Evolutionary conservation across 108 stramenopile species (phyloP).

Genomic region (Cyclotella choctawhatcheeana): DNA sequence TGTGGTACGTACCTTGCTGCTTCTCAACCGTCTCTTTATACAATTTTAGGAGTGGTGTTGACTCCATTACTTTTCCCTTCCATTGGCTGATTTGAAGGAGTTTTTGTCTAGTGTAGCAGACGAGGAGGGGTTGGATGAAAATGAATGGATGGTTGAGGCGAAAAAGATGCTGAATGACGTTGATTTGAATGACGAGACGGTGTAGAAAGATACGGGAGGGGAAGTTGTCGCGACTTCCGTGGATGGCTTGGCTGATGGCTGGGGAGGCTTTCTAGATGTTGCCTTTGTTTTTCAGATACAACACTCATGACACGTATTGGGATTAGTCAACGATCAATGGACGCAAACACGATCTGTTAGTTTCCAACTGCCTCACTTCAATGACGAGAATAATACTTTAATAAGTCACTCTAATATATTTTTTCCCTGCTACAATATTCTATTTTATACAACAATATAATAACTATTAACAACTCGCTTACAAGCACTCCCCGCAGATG

Average conservation of each 20-base stretch:
- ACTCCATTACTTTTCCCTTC: too few relatives aligned
- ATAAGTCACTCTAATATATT: neutral
- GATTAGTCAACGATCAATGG: neutral
- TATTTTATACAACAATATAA: neutral
- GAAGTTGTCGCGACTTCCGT: conserved; percentile 32
- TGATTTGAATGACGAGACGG: neutral
- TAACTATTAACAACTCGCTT: neutral
- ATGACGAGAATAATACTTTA: neutral
- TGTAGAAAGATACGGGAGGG: neutral
- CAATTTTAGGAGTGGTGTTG: too few relatives aligned
- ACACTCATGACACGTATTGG: neutral
- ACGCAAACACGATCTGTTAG: neutral
- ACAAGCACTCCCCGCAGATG: conserved; percentile 58
- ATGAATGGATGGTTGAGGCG: conserved; percentile 50
- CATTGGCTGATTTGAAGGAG: conserved; percentile 64
- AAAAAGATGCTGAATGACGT: conserved; percentile 31
- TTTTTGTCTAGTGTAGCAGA: conserved; percentile 46
- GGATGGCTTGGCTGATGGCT: conserved; percentile 34
- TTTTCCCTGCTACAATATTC: neutral
- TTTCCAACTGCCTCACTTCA: neutral
- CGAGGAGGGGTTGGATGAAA: conserved; percentile 27
- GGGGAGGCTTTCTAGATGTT: conserved; percentile 41
- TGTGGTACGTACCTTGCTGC: too few relatives aligned
- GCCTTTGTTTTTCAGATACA: too few relatives aligned
- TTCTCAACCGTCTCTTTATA: too few relatives aligned